Evolutionary conservation across 169 alveolate species (phyloP), one percentile per base, ranked within the genome.

Genomic region (Cryptosporidium viatorum): DNA sequence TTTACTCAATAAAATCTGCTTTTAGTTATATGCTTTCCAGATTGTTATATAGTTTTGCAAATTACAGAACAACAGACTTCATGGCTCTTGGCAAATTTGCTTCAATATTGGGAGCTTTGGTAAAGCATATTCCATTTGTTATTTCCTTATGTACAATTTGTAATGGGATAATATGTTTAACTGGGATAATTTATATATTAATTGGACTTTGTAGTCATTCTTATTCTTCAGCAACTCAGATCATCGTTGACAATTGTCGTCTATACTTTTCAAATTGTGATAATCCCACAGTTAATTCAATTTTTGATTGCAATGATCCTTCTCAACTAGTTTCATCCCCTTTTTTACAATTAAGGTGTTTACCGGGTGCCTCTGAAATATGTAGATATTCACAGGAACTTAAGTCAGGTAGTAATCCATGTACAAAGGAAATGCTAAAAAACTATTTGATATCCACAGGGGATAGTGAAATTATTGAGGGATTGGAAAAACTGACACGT

Each of bases 61-160:
- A 75, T 33, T 75, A 75, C 45, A 75, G 86, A 37, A 75, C 86
- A 10, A 75, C 86, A 26, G 86, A 75, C 23, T 75, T 75, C 50
- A 75, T 75, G 86, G 86, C 86, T 23, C 41, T 75, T 6, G 86
- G 86, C 2, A 75, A 75, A 21, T 60, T 55, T 23, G 86, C 86
- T 23, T 75, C 86, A 14, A 55, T 75, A 37, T 31, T 75, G 6
- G 86, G 86, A 26, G 86, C 86, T 26, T 29, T 75, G 86, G 86
- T 75, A 7, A 75, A 75, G 69, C 86, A 75, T 31, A 59, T 75
- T 35, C 86, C 86, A 2, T 75, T 75, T 59, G 65, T 75, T 1
- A 59, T 75, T 9, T 35, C 86, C 10, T 5, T 43, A 16, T 75
- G 86, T 60, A 58, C 86, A 35, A 75, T 75, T 26, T 75, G 74